phyloP scores from a whole-genome alignment of 2,329 filamentous ascomycete genomes.

The Piedraia hortae region DNA sequence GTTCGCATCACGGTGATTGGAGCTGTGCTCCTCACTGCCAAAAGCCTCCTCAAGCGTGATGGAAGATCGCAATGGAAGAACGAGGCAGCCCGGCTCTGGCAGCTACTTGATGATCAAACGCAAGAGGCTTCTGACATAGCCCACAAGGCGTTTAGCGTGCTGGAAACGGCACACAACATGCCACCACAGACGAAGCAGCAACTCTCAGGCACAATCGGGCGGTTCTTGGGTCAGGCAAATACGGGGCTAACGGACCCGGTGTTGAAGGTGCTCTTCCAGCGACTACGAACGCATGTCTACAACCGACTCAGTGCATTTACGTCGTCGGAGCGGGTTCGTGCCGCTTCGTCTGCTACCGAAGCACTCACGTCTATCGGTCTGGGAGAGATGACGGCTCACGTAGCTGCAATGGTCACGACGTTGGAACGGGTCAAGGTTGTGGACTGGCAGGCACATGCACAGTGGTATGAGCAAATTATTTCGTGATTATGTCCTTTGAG shows the following conservation, averaged over 20 bases:
- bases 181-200: constrained; percentile 19
- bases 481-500: constrained; percentile 1
- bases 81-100: constrained; percentile 43
- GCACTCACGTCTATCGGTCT: constrained; percentile 40
- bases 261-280: constrained; percentile 38
- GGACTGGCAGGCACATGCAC: constrained; percentile 5
- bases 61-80: constrained; percentile 51
- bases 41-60: constrained; percentile 59
- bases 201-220: constrained; percentile 17
- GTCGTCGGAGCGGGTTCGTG: constrained; percentile 41
- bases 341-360: constrained; percentile 39
- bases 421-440: constrained; percentile 36
- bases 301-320: constrained; percentile 35
- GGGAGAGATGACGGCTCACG: constrained; percentile 42
- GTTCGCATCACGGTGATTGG: constrained; percentile 44
- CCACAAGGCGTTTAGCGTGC: constrained; percentile 19
- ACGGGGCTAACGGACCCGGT: constrained; percentile 29
- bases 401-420: constrained; percentile 41
- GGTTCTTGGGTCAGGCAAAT: constrained; percentile 26
- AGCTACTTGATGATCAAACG: constrained; percentile 22
- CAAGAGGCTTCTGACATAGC: constrained; percentile 10
- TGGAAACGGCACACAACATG: constrained; percentile 24
- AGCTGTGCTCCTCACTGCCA: constrained; percentile 50
- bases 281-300: constrained; percentile 38
- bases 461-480: constrained; percentile 6